Evolutionary conservation across 805 yeast species (phyloP).

Genomic region (Pichia cabralensis): DNA sequence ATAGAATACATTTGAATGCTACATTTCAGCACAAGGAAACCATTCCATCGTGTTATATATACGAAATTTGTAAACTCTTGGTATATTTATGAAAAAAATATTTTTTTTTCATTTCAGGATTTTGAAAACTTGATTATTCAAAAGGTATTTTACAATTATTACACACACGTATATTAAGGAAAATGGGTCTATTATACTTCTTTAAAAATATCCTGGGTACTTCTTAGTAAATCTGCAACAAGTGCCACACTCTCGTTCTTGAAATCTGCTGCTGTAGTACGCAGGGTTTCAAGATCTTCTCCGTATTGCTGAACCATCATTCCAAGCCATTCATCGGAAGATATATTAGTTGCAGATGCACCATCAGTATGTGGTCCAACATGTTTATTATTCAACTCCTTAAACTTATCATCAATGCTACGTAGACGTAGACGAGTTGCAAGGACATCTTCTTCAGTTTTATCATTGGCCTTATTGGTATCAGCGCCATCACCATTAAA

Average conservation of each 20-base stretch:
- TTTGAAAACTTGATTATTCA: too few species aligned
- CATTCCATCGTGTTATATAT: too few species aligned
- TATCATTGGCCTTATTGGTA: background rate
- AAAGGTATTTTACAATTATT: too few species aligned
- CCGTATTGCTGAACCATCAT: slow-evolving; percentile 47
- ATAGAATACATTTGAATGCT: too few species aligned
- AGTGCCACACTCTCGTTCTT: slow-evolving; percentile 21
- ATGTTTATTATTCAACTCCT: background rate
- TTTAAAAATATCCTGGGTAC: slow-evolving; percentile 2
- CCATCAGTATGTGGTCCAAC: too few species aligned
- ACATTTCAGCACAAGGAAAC: too few species aligned
- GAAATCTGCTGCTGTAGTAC: slow-evolving; percentile 53
- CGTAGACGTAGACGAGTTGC: slow-evolving; percentile 5
- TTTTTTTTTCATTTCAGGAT: too few species aligned
- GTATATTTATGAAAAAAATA: too few species aligned
- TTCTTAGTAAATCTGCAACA: slow-evolving; percentile 9
- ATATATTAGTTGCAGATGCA: background rate
- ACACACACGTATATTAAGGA: too few species aligned
- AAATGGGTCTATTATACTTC: too few species aligned
- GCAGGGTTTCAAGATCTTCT: slow-evolving; percentile 48
- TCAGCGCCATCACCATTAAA: too few species aligned
- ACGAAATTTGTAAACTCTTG: too few species aligned
- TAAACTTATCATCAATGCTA: background rate
- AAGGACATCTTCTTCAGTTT: slow-evolving; percentile 1
- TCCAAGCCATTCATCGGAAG: slow-evolving; percentile 7